These are phyloP conservation scores for Diaporthe sp. DNA, from an alignment of 2,329 filamentous ascomycete species.

Conservation along the genomic window DNA sequence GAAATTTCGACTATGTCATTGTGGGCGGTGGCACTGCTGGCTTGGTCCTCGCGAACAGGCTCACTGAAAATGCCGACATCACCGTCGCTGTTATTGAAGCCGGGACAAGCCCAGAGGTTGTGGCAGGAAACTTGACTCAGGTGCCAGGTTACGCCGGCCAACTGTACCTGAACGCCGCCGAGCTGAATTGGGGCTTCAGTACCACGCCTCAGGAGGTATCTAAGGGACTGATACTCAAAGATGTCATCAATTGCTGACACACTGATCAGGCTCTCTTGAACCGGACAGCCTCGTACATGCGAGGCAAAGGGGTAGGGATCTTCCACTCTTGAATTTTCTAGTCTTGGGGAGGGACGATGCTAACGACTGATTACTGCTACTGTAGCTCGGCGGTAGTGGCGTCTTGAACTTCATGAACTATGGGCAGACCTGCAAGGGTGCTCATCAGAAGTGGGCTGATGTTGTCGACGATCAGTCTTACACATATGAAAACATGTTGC, in stretches of 20 bases:
- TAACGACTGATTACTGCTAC: neutral
- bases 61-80: constrained; percentile 12
- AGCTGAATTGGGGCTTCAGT: constrained; percentile 22
- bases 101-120: neutral
- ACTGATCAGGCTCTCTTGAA: neutral
- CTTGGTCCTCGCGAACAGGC: constrained; percentile 28
- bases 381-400: constrained; percentile 27
- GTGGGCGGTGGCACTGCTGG: constrained; percentile 34
- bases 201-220: constrained; percentile 25
- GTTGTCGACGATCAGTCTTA: constrained; percentile 30
- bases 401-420: constrained; percentile 31
- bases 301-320: constrained; percentile 18
- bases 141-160: constrained; percentile 24
- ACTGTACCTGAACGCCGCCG: neutral
- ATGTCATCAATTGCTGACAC: neutral
- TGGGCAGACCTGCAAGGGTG: constrained; percentile 1
- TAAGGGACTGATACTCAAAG: neutral
- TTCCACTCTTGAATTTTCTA: neutral
- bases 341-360: neutral
- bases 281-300: neutral
- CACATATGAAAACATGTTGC: constrained; percentile 27
- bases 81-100: constrained; percentile 33
- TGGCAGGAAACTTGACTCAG: constrained; percentile 21
- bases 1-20: constrained; percentile 33
- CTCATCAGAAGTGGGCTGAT: constrained; percentile 32